Percentiles rank a stretch among this genome's conserved stretches.
phyloP scores from a whole-genome alignment of 2,329 filamentous ascomycete species.

The Curvularia verruculosa region DNA sequence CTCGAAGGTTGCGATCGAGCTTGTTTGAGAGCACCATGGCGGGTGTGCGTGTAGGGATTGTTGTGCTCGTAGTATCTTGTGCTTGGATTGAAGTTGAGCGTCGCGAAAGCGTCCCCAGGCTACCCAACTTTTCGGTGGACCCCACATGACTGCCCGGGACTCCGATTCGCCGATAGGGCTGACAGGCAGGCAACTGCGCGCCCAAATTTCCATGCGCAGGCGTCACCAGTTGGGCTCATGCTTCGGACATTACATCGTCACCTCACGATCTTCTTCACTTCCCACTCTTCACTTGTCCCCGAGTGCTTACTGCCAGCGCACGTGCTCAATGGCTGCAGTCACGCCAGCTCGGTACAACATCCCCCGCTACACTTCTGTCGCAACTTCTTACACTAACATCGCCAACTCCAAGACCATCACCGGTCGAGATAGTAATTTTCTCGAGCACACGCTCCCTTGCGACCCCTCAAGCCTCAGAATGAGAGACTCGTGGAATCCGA shows the following conservation, averaged over 20 bases:
- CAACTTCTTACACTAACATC: constrained; percentile 35
- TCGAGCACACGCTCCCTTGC: constrained; percentile 11
- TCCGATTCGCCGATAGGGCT: constrained; percentile 19
- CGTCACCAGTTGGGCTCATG: constrained; percentile 13
- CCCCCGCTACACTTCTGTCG: constrained; percentile 31
- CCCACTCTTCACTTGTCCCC: constrained; percentile 11
- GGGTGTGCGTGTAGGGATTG: neutral
- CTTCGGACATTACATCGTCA: constrained; percentile 17
- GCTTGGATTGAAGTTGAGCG: neutral
- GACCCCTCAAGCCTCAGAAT: constrained; percentile 23
- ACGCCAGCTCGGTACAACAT: constrained; percentile 33
- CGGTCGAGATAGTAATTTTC: constrained; percentile 29
- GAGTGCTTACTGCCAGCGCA: constrained; percentile 18
- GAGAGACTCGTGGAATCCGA: constrained; percentile 29
- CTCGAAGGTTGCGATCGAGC: constrained; percentile 45
- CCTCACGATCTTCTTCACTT: constrained; percentile 12
- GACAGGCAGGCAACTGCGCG: constrained; percentile 21
- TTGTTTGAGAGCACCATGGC: constrained; percentile 46
- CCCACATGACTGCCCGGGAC: constrained; percentile 19
- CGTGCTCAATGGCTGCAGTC: constrained; percentile 36
- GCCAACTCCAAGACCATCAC: constrained; percentile 26
- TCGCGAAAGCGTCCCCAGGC: constrained; percentile 5
- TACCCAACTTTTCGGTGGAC: constrained; percentile 22
- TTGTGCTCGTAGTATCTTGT: neutral
- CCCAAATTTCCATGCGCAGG: constrained; percentile 5